phyloP scores from a whole-genome alignment of 1,284 basidiomycete species.

The Irpex lacteus region DNA sequence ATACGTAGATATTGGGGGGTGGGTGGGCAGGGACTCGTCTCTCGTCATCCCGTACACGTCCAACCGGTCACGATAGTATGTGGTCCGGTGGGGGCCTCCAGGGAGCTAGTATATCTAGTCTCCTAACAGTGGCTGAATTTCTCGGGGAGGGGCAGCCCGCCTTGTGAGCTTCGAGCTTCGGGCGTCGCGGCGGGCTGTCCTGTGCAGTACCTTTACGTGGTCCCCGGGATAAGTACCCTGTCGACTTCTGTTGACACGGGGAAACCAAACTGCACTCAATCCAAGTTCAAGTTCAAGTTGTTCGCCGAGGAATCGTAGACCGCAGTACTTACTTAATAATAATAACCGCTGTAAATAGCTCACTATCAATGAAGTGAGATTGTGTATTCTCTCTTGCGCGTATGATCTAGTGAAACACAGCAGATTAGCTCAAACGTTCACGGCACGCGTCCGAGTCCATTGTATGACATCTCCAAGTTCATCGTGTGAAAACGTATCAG shows the following conservation, averaged over 20 bases:
- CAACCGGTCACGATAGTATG: background rate
- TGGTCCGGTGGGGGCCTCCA: background rate
- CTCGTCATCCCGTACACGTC: background rate
- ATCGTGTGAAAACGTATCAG: too few relatives aligned
- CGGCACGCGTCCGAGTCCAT: too few relatives aligned
- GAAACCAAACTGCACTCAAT: background rate
- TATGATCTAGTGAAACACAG: too few relatives aligned
- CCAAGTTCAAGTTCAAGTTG: too few relatives aligned
- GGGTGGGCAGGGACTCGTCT: background rate
- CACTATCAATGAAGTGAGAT: too few relatives aligned
- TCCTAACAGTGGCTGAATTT: background rate
- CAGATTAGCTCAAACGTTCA: too few relatives aligned
- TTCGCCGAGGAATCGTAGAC: too few relatives aligned
- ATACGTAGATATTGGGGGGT: background rate
- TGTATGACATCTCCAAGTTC: too few relatives aligned
- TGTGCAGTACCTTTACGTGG: constrained; percentile 1
- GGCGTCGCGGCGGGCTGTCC: background rate
- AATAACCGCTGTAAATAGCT: too few relatives aligned
- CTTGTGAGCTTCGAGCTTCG: background rate
- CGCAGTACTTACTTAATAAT: too few relatives aligned
- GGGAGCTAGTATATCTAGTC: background rate
- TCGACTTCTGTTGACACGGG: background rate
- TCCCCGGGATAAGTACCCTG: background rate
- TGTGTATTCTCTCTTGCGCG: too few relatives aligned
- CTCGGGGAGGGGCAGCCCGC: background rate